Conservation (phyloP, 176 grass and related monocot species). For the Phoenix dactylifera region DNA sequence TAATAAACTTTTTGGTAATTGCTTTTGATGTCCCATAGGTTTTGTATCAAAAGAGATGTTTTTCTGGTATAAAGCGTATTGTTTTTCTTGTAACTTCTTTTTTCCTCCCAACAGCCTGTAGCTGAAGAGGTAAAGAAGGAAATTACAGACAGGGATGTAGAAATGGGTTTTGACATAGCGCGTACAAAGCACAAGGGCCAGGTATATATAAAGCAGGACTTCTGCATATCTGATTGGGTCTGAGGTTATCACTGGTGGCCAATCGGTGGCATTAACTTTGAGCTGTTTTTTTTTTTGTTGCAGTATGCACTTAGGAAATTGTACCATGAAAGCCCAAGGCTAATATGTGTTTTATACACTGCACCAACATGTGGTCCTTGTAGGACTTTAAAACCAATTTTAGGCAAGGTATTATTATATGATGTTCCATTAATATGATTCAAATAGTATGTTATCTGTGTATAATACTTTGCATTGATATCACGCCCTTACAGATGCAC, state of each 20-base stretch:
- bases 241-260: no score
- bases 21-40: no score
- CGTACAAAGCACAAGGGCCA: constrained; percentile 78
- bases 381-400: constrained; percentile 96
- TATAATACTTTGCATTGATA: background rate
- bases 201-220: constrained; percentile 30
- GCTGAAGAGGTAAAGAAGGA: constrained; percentile 70
- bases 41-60: background rate
- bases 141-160: constrained; percentile 55
- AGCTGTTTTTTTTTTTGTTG: constrained; percentile 19
- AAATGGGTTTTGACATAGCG: constrained; percentile 92
- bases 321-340: constrained; percentile 86
- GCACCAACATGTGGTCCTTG: constrained; percentile 96
- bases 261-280: no score
- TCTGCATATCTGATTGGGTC: constrained; percentile 8
- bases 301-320: constrained; percentile 94
- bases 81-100: constrained; percentile 3
- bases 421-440: no score
- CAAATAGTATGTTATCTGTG: no score
- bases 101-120: constrained; percentile 46
- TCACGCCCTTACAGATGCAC: no score
- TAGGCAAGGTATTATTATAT: constrained; percentile 65
- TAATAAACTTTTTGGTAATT: no score
- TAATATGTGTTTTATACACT: constrained; percentile 91
- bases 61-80: background rate